phyloP scores from a whole-genome alignment of 179 eudicot genomes.

The Sideroxylon spinosum region DNA sequence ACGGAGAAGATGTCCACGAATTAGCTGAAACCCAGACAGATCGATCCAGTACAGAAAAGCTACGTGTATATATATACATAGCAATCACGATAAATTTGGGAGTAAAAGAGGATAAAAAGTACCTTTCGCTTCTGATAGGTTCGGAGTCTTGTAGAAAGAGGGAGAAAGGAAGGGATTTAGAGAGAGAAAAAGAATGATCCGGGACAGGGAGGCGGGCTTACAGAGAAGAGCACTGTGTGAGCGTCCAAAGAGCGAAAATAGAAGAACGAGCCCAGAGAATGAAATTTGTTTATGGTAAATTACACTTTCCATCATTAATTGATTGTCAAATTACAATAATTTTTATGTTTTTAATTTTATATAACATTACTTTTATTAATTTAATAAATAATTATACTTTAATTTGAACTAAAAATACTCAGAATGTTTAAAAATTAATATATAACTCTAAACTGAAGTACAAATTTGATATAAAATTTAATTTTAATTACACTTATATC shows the following conservation, averaged over 20 bases:
- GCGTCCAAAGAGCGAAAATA: not conserved
- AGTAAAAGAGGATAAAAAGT: not conserved
- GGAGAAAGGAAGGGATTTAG: not conserved
- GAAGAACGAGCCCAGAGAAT: not conserved
- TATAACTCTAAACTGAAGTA: no score
- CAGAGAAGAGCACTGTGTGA: not conserved
- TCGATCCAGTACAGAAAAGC: not conserved
- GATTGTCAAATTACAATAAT: no score
- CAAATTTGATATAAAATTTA: no score
- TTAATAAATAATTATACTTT: no score
- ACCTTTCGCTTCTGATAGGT: constrained; percentile 9
- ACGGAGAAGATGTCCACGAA: not conserved
- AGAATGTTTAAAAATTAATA: no score
- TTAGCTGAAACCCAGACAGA: not conserved
- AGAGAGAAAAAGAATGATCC: constrained; percentile 6
- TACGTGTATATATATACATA: not conserved
- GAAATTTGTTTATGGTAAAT: not conserved
- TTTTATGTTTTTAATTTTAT: no score
- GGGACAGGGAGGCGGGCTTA: not conserved
- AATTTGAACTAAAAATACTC: no score
- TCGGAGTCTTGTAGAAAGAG: constrained; percentile 12
- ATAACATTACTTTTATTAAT: no score
- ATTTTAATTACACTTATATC: no score
- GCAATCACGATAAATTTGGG: not conserved
- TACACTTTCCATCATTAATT: no score